These are phyloP conservation scores for Lagenidium sp. DNA, from an alignment of 352 stramenopile species.

Conservation along the genomic window DNA sequence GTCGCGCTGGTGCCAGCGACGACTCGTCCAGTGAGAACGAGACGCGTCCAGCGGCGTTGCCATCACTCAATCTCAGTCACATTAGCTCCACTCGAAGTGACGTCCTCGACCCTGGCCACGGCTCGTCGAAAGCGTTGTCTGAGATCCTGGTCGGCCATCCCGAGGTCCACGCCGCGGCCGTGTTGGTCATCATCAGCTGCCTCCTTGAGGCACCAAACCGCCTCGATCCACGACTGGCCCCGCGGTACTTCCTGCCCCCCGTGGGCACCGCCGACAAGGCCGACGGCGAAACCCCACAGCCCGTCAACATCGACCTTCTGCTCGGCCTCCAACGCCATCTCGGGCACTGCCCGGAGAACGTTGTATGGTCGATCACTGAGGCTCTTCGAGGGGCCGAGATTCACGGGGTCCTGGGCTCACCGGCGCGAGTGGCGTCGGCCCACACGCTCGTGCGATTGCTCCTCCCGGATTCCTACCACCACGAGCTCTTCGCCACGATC, in stretches of 20 bases:
- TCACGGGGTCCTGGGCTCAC: background rate
- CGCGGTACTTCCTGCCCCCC: slow-evolving; percentile 14
- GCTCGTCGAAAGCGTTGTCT: too few relatives aligned
- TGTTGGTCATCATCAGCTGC: slow-evolving; percentile 17
- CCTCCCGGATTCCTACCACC: slow-evolving; percentile 28
- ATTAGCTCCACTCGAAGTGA: background rate
- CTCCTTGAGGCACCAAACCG: slow-evolving; percentile 13
- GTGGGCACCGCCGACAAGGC: background rate
- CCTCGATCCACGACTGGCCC: slow-evolving; percentile 6
- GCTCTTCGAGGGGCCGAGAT: slow-evolving; percentile 11
- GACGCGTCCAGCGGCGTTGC: background rate
- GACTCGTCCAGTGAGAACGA: too few relatives aligned
- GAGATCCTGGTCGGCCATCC: slow-evolving; percentile 12
- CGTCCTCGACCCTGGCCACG: too few relatives aligned
- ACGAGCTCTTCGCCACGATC: slow-evolving; percentile 19
- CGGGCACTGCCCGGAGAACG: slow-evolving; percentile 7
- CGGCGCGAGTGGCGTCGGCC: slow-evolving; percentile 17
- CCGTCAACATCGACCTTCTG: too few relatives aligned
- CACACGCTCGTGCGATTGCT: slow-evolving; percentile 27
- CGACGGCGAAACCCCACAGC: too few relatives aligned
- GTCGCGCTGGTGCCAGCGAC: too few relatives aligned
- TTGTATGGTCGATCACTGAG: slow-evolving; percentile 4
- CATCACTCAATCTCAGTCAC: slow-evolving; percentile 8
- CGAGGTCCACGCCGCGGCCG: slow-evolving; percentile 7
- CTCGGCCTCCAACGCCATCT: slow-evolving; percentile 33